These are phyloP conservation scores for Ceratobasidium papillatum DNA, from an alignment of 1,284 basidiomycete genomes.

Conservation along the genomic window DNA sequence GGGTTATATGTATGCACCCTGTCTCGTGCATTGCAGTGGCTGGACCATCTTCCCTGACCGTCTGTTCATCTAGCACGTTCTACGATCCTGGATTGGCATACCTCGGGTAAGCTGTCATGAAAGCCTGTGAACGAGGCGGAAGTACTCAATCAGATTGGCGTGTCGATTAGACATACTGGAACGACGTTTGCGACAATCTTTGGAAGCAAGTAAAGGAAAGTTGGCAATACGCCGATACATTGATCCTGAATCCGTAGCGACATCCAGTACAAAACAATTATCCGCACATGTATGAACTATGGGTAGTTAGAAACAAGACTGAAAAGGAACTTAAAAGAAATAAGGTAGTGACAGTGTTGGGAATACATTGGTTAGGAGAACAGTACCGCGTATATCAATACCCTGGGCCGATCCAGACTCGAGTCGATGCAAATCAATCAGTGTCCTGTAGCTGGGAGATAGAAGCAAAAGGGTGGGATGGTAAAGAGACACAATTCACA, in stretches of 20 bases:
- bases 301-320: background rate
- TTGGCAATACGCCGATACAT: constrained; percentile 27
- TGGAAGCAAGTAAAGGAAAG: constrained; percentile 45
- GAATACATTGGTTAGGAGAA: constrained; percentile 29
- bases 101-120: constrained; percentile 59
- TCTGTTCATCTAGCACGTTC: constrained; percentile 57
- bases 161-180: constrained; percentile 53
- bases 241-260: constrained; percentile 23
- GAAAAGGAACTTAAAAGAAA: constrained; percentile 9
- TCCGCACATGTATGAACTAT: constrained; percentile 14
- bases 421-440: constrained; percentile 20
- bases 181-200: constrained; percentile 56
- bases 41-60: background rate
- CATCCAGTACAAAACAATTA: constrained; percentile 30
- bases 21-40: background rate
- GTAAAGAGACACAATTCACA: background rate
- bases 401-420: constrained; percentile 31
- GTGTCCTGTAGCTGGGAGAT: constrained; percentile 28
- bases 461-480: constrained; percentile 26
- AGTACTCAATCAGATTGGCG: constrained; percentile 17
- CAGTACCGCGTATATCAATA: constrained; percentile 32
- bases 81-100: constrained; percentile 65
- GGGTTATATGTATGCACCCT: constrained; percentile 63
- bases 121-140: constrained; percentile 10
- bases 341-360: constrained; percentile 38